phyloP scores from a whole-genome alignment of 164 flowering plant genomes.

The Macadamia integrifolia region DNA sequence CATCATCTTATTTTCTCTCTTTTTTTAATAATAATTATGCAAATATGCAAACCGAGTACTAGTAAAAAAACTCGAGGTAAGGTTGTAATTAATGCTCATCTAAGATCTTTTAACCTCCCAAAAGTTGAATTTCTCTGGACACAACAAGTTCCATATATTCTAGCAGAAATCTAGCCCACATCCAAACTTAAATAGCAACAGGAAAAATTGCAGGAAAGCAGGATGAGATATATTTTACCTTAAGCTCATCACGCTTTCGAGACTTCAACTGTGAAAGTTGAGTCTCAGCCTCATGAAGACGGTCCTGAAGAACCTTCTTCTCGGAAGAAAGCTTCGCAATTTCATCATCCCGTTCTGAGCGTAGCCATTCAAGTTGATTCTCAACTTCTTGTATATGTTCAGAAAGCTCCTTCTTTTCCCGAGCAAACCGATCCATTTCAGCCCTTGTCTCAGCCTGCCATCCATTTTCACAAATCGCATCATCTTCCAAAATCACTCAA shows the following conservation, averaged over 20 bases:
- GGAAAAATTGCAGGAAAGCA: no score
- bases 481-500: not conserved
- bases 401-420: conserved; percentile 77
- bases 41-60: no score
- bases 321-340: conserved; percentile 64
- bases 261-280: conserved; percentile 85
- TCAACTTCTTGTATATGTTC: conserved; percentile 82
- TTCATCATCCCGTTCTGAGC: conserved; percentile 86
- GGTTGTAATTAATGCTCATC: no score
- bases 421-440: conserved; percentile 78
- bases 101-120: no score
- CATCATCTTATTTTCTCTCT: no score
- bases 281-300: conserved; percentile 87
- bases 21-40: no score
- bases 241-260: conserved; percentile 93
- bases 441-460: conserved; percentile 84
- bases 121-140: no score
- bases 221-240: conserved; percentile 38
- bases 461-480: conserved; percentile 12
- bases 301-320: conserved; percentile 81
- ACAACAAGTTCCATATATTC: no score
- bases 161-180: no score
- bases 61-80: no score
- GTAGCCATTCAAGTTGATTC: conserved; percentile 91
- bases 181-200: no score